Percentiles rank a stretch among this genome's conserved stretches.
Evolutionary conservation across 768 basidiomycete species (phyloP).

Genomic region (Psilocybe sp.): DNA sequence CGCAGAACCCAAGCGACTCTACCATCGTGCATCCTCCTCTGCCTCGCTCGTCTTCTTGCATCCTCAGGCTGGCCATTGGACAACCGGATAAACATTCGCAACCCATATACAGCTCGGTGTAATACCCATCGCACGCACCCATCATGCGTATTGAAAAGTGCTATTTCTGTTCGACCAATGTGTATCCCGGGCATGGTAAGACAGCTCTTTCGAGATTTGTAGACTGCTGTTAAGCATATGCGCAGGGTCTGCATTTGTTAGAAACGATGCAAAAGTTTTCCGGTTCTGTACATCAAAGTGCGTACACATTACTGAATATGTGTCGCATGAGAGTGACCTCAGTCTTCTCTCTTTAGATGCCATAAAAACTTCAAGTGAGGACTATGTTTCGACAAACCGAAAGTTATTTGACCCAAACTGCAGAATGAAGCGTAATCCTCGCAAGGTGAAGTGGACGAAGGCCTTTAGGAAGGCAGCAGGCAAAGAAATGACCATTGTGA

Average conservation of each 20-base stretch:
- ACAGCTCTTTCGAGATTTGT: conserved; percentile 9
- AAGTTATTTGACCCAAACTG: conserved; percentile 4
- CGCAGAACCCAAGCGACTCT: background rate
- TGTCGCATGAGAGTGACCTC: background rate
- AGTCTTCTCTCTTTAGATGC: conserved; percentile 55
- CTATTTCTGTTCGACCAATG: conserved; percentile 95
- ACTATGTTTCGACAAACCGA: background rate
- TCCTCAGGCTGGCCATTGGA: conserved; percentile 5
- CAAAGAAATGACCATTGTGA: conserved; percentile 98
- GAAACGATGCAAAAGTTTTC: conserved; percentile 98
- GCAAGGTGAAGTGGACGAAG: conserved; percentile 99
- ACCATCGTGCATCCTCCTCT: background rate
- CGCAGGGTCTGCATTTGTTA: conserved; percentile 88
- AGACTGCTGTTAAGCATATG: background rate
- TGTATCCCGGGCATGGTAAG: conserved; percentile 93
- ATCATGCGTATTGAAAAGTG: conserved; percentile 96
- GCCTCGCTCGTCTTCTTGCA: background rate
- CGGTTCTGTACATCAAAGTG: conserved; percentile 98
- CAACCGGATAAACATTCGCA: background rate
- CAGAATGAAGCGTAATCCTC: conserved; percentile 99
- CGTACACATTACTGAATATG: conserved; percentile 23
- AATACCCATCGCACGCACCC: background rate
- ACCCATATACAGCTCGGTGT: background rate
- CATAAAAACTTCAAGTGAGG: conserved; percentile 99
- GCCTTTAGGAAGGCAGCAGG: conserved; percentile 98